Conservation (phyloP, 1,139 yeast species). For the Kazachstania sp. region DNA sequence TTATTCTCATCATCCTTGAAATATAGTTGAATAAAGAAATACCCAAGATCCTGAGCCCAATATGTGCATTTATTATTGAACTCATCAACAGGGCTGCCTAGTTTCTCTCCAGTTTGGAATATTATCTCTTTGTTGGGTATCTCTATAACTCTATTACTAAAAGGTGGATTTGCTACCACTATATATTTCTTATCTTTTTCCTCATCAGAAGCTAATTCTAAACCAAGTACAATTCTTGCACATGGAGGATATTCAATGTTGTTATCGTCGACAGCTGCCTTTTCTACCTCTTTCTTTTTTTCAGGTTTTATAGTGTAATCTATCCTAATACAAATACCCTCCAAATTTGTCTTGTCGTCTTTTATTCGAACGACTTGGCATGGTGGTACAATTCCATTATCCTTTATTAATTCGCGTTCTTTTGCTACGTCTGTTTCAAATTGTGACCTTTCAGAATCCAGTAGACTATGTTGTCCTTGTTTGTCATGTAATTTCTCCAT, state of each 20-base stretch:
- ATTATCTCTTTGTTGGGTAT: slow-evolving; percentile 37
- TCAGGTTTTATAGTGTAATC: slow-evolving; percentile 33
- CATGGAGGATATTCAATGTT: slow-evolving; percentile 33
- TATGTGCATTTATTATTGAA: slow-evolving; percentile 20
- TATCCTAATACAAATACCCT: slow-evolving; percentile 48
- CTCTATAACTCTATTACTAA: slow-evolving; percentile 49
- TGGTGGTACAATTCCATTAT: slow-evolving; percentile 23
- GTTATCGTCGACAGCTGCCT: slow-evolving; percentile 2
- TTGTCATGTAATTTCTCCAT: not conserved
- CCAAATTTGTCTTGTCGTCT: slow-evolving; percentile 32
- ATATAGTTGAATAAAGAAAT: slow-evolving; percentile 23
- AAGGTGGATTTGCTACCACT: slow-evolving; percentile 56
- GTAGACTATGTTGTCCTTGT: not conserved
- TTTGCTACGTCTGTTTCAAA: slow-evolving; percentile 17
- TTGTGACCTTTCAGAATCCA: not conserved
- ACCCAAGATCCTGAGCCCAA: slow-evolving; percentile 20
- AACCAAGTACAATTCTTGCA: slow-evolving; percentile 47
- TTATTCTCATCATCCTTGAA: slow-evolving; percentile 9
- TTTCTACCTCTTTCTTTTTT: not conserved
- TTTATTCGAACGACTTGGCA: slow-evolving; percentile 28
- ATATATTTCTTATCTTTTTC: slow-evolving; percentile 41
- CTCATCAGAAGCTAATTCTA: slow-evolving; percentile 38
- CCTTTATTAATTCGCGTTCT: slow-evolving; percentile 20
- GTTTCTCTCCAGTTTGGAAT: slow-evolving; percentile 5
- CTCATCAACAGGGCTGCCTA: slow-evolving; percentile 15